These are phyloP conservation scores for Rhodotorula kratochvilovae DNA, from an alignment of 768 basidiomycete genomes.

Conservation along the genomic window DNA sequence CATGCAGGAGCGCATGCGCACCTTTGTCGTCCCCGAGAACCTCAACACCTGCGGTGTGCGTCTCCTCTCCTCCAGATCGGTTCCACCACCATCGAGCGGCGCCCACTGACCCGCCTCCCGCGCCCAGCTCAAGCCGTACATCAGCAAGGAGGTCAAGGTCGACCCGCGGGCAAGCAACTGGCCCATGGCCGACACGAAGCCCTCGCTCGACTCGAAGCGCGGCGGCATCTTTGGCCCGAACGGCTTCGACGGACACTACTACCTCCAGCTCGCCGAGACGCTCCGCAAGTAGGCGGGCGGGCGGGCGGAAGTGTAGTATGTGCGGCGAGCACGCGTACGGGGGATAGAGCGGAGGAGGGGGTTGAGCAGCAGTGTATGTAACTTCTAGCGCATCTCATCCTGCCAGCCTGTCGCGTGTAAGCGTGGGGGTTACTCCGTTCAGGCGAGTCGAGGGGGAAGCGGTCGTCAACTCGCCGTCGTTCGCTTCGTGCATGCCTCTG, in stretches of 20 bases:
- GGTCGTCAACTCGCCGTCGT: too few relatives aligned
- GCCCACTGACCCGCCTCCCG: not conserved
- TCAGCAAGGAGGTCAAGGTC: slow-evolving; percentile 44
- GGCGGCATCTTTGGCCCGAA: slow-evolving; percentile 38
- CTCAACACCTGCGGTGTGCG: slow-evolving; percentile 56
- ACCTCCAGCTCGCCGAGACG: slow-evolving; percentile 42
- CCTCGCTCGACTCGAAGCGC: slow-evolving; percentile 22
- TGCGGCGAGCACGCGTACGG: not conserved
- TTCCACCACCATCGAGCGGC: too few relatives aligned
- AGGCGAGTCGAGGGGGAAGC: too few relatives aligned
- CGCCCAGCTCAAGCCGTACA: slow-evolving; percentile 66
- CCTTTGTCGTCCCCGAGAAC: slow-evolving; percentile 42
- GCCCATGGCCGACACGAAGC: slow-evolving; percentile 45
- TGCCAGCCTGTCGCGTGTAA: too few relatives aligned
- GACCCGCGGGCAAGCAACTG: slow-evolving; percentile 29
- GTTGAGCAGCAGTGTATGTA: too few relatives aligned
- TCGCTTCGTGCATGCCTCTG: too few relatives aligned
- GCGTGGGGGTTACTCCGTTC: too few relatives aligned
- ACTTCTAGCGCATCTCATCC: too few relatives aligned
- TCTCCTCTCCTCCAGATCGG: slow-evolving; percentile 48
- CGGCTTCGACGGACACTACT: slow-evolving; percentile 46
- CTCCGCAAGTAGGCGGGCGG: not conserved
- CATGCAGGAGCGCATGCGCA: slow-evolving; percentile 43
- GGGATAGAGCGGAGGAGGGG: too few relatives aligned
- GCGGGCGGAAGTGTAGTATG: not conserved